These are phyloP conservation scores for Punctularia strigosozonata DNA, from an alignment of 768 basidiomycete genomes.

Conservation along the genomic window DNA sequence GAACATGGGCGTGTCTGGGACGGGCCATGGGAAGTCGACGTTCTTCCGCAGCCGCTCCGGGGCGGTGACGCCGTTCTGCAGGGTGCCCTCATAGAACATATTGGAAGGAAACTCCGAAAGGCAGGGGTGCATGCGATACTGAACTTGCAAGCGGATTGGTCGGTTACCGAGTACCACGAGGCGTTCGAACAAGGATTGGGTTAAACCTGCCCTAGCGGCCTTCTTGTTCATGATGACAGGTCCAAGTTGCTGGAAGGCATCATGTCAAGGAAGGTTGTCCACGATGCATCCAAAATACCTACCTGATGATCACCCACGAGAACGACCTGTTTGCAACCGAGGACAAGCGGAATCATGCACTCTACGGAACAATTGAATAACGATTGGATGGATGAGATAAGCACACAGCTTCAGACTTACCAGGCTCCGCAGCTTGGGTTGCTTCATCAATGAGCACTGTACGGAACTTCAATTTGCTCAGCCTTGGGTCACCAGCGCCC, in stretches of 20 bases:
- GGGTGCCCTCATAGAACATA: constrained; percentile 99
- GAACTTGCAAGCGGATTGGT: constrained; percentile 96
- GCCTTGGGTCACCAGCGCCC: constrained; percentile 90
- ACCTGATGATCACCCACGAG: constrained; percentile 87
- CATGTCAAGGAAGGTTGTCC: constrained; percentile 5
- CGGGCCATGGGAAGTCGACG: constrained; percentile 98
- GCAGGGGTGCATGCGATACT: constrained; percentile 99
- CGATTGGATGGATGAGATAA: background rate
- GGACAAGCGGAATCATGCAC: constrained; percentile 97
- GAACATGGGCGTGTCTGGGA: constrained; percentile 97
- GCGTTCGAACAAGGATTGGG: constrained; percentile 96
- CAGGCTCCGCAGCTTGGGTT: constrained; percentile 95
- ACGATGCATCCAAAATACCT: constrained; percentile 5
- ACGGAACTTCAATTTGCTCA: constrained; percentile 96
- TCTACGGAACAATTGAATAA: constrained; percentile 36
- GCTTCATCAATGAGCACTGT: constrained; percentile 98
- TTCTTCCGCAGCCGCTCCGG: constrained; percentile 96
- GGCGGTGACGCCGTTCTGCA: constrained; percentile 98
- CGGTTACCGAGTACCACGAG: constrained; percentile 91
- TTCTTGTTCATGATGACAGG: constrained; percentile 99
- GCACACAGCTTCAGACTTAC: constrained; percentile 26
- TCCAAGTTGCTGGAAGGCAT: constrained; percentile 63
- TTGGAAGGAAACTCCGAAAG: constrained; percentile 98
- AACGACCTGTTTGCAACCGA: constrained; percentile 97
- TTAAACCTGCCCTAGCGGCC: constrained; percentile 95